These are phyloP conservation scores for Pascua sp. DNA, from an alignment of 1,284 basidiomycete genomes.

Conservation along the genomic window DNA sequence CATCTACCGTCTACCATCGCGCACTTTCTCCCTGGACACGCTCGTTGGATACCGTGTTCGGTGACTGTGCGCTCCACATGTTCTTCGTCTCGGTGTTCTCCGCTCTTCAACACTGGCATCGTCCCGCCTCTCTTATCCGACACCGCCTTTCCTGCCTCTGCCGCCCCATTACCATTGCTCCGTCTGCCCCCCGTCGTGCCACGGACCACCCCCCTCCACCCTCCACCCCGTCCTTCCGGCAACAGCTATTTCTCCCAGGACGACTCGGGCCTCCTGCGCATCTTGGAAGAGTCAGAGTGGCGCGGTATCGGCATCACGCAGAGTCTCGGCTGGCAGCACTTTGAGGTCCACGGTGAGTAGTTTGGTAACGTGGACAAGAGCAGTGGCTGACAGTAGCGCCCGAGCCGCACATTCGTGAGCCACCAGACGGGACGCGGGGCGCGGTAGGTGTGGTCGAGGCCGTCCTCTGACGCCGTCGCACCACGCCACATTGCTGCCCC, in stretches of 20 bases:
- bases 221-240: neutral
- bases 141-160: neutral
- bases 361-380: constrained; percentile 3
- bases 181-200: neutral
- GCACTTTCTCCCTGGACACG: neutral
- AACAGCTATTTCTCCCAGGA: constrained; percentile 59
- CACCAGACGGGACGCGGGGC: neutral
- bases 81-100: too few species aligned
- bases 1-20: neutral
- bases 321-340: constrained; percentile 94
- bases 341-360: constrained; percentile 87
- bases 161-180: neutral
- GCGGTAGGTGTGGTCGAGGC: too few species aligned
- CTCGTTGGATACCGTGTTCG: neutral
- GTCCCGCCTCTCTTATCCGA: neutral
- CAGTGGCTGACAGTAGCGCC: constrained; percentile 58
- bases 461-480: too few species aligned
- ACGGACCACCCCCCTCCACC: neutral
- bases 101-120: neutral
- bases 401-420: constrained; percentile 61
- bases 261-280: constrained; percentile 71
- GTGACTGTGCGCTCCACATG: neutral
- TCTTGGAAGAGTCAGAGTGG: constrained; percentile 86
- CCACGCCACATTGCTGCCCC: too few species aligned
- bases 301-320: constrained; percentile 93